These are phyloP conservation scores for Camellia sinensis DNA, from an alignment of 148 eudicot genomes.

Conservation along the genomic window DNA sequence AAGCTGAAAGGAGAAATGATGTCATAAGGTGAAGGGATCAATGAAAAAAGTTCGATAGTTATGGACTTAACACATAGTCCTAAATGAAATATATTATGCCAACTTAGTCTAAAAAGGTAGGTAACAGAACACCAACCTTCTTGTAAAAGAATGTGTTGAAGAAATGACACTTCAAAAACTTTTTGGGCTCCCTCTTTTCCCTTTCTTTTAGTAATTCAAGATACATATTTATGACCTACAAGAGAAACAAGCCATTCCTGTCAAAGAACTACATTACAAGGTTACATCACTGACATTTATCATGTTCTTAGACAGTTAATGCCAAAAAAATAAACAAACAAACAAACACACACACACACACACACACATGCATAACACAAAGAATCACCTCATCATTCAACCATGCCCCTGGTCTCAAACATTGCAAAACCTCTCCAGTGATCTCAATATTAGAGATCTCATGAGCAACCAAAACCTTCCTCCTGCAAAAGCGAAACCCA, in stretches of 20 bases:
- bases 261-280: constrained; percentile 18
- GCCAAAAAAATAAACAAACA: no score
- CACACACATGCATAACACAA: neutral
- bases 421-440: constrained; percentile 67
- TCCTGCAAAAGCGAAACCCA: constrained; percentile 39
- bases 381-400: constrained; percentile 81
- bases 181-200: constrained; percentile 83
- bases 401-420: constrained; percentile 83
- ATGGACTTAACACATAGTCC: neutral
- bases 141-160: constrained; percentile 94
- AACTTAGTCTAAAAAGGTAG: neutral
- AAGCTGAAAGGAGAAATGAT: neutral
- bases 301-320: neutral
- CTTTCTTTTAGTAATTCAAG: constrained; percentile 88
- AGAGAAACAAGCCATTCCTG: constrained; percentile 9
- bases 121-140: constrained; percentile 55
- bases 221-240: constrained; percentile 87
- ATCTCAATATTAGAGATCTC: constrained; percentile 78
- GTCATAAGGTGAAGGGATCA: neutral
- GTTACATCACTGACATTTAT: neutral
- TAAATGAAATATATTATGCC: neutral
- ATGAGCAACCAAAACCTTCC: constrained; percentile 65
- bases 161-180: constrained; percentile 90
- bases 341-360: neutral
- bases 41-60: neutral